A percentile compares a stretch with the other conserved stretches of the same genome.
Conservation (phyloP, 2,329 filamentous ascomycete species). For the Bipolaris victoriae region DNA sequence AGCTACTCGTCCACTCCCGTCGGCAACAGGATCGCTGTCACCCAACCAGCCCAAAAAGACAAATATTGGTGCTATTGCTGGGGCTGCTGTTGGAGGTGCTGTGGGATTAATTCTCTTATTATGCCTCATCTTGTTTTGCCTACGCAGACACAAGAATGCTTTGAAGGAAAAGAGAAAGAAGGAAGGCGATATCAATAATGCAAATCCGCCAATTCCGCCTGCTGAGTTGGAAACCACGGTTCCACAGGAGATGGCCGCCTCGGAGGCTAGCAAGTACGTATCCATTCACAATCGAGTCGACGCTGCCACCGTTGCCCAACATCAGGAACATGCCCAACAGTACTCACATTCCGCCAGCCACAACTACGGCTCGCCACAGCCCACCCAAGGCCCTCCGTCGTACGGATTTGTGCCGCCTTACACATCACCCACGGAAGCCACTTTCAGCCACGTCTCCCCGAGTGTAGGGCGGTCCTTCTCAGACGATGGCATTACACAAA, state of each 20-base stretch:
- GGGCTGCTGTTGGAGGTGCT: slow-evolving; percentile 50
- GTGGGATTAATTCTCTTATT: slow-evolving; percentile 41
- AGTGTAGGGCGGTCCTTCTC: slow-evolving; percentile 21
- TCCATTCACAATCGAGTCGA: slow-evolving; percentile 33
- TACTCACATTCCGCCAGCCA: slow-evolving; percentile 32
- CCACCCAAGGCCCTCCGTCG: slow-evolving; percentile 27
- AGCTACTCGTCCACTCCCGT: slow-evolving; percentile 56
- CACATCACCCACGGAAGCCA: slow-evolving; percentile 22
- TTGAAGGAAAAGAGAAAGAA: slow-evolving; percentile 21
- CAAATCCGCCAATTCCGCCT: slow-evolving; percentile 26
- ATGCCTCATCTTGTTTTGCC: slow-evolving; percentile 44
- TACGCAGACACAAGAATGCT: slow-evolving; percentile 46
- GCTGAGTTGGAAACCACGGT: slow-evolving; percentile 42
- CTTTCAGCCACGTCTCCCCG: slow-evolving; percentile 15
- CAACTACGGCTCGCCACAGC: slow-evolving; percentile 25
- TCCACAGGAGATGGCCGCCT: slow-evolving; percentile 39
- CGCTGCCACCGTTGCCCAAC: slow-evolving; percentile 17
- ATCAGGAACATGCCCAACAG: slow-evolving; percentile 19
- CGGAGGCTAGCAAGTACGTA: slow-evolving; percentile 36
- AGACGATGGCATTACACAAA: slow-evolving; percentile 16
- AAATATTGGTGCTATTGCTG: slow-evolving; percentile 49
- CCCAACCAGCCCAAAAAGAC: slow-evolving; percentile 24
- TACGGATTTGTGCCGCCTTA: slow-evolving; percentile 16
- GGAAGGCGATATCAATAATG: slow-evolving; percentile 8
- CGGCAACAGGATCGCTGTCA: slow-evolving; percentile 27